These are phyloP conservation scores for Colletotrichum brevisporum DNA, from an alignment of 2,329 filamentous ascomycete species.

Conservation along the genomic window DNA sequence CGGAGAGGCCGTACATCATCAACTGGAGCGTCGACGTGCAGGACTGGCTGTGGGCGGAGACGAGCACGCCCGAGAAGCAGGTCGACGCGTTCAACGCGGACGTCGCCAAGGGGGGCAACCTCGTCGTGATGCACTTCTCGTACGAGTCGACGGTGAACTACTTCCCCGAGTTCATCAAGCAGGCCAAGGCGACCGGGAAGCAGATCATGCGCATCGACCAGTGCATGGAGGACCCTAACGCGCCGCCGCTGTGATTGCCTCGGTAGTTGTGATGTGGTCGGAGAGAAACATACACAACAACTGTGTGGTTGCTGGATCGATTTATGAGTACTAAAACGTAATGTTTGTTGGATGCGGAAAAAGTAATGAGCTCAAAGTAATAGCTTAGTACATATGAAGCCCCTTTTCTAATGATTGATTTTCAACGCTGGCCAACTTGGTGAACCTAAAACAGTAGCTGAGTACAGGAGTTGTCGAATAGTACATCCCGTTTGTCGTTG, in stretches of 20 bases:
- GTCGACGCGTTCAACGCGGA: slow-evolving; percentile 75
- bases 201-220: slow-evolving; percentile 77
- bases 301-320: too few species aligned
- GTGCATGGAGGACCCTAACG: slow-evolving; percentile 74
- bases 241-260: slow-evolving; percentile 56
- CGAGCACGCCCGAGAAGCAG: slow-evolving; percentile 75
- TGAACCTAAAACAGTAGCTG: too few species aligned
- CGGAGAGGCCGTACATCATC: slow-evolving; percentile 70
- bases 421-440: too few species aligned
- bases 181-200: slow-evolving; percentile 75
- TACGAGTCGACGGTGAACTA: slow-evolving; percentile 75
- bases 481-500: too few species aligned
- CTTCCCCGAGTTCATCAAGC: slow-evolving; percentile 74
- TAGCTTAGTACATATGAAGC: too few species aligned
- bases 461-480: too few species aligned
- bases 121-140: slow-evolving; percentile 80
- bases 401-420: too few species aligned
- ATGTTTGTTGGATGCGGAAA: too few species aligned
- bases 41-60: slow-evolving; percentile 78
- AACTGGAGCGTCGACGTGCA: slow-evolving; percentile 80
- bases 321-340: too few species aligned
- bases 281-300: too few species aligned
- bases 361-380: too few species aligned
- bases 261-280: too few species aligned
- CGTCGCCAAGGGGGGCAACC: slow-evolving; percentile 71